Evolutionary conservation across 768 basidiomycete genomes (phyloP).

Genomic region (Cystofilobasidium capitatum): DNA sequence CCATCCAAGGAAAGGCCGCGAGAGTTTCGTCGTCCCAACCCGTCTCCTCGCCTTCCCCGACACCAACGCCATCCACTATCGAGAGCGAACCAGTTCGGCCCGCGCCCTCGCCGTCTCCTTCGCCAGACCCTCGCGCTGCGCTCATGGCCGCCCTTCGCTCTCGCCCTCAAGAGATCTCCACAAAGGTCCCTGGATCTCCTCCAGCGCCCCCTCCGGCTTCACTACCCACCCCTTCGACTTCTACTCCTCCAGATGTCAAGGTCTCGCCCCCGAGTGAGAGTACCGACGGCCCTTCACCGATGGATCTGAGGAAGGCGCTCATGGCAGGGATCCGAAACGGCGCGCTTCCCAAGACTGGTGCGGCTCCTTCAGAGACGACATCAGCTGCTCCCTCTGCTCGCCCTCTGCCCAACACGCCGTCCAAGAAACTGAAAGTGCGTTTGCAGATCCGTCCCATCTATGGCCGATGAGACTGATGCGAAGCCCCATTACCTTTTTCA

Average conservation of each 20-base stretch:
- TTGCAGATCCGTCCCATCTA: too few relatives aligned
- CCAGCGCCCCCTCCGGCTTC: background rate
- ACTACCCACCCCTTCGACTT: background rate
- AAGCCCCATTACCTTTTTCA: slow-evolving; percentile 33
- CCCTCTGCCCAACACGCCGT: background rate
- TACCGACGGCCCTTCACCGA: too few relatives aligned
- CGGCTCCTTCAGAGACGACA: background rate
- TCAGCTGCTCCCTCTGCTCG: background rate
- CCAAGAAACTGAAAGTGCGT: slow-evolving; percentile 29
- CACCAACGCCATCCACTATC: too few relatives aligned
- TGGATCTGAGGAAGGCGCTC: slow-evolving; percentile 5
- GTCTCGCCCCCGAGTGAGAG: too few relatives aligned
- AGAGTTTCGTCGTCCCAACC: too few relatives aligned
- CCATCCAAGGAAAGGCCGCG: too few relatives aligned
- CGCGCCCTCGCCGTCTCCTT: background rate
- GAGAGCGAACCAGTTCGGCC: background rate
- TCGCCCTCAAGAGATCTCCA: background rate
- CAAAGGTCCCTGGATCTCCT: background rate
- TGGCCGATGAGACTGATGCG: too few relatives aligned
- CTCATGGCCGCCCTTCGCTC: slow-evolving; percentile 17
- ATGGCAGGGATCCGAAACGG: slow-evolving; percentile 10
- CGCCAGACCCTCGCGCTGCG: slow-evolving; percentile 1
- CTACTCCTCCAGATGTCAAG: too few relatives aligned
- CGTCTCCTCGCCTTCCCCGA: too few relatives aligned
- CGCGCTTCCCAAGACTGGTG: background rate